A percentile compares a stretch with the other conserved stretches of the same genome.
These are phyloP conservation scores for Syzygium grande DNA, from an alignment of 345 rosid species.

Conservation along the genomic window DNA sequence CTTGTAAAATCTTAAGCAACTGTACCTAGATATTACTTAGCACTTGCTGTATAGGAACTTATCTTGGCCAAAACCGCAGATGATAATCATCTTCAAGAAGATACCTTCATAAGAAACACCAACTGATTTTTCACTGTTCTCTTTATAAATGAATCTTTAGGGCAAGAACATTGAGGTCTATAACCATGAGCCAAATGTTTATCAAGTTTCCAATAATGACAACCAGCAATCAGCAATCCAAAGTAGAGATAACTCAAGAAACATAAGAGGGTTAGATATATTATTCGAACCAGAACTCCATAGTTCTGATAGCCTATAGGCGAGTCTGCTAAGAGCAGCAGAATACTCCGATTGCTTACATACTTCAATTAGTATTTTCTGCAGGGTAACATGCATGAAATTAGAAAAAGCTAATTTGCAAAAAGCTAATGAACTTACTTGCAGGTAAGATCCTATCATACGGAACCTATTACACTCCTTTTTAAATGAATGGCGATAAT, in stretches of 20 bases:
- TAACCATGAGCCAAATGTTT: neutral
- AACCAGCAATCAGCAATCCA: neutral
- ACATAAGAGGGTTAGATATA: neutral
- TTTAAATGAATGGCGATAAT: rapidly evolving
- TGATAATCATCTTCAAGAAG: neutral
- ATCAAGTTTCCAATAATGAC: neutral
- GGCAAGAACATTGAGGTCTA: neutral
- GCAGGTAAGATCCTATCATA: neutral
- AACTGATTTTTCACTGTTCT: neutral
- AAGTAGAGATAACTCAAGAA: neutral
- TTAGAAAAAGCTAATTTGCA: neutral
- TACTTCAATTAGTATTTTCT: neutral
- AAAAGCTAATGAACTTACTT: neutral
- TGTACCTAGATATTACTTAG: neutral
- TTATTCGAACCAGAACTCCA: neutral
- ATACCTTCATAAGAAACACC: neutral
- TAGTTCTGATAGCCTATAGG: neutral
- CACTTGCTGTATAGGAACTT: neutral
- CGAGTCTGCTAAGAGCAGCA: neutral
- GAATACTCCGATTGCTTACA: neutral
- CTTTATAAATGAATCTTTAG: neutral
- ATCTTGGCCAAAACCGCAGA: neutral
- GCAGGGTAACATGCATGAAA: neutral
- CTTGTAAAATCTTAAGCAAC: neutral
- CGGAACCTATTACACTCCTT: neutral